phyloP scores from a whole-genome alignment of 192 early-diverging fungal species.

The Geranomyces michiganensis region DNA sequence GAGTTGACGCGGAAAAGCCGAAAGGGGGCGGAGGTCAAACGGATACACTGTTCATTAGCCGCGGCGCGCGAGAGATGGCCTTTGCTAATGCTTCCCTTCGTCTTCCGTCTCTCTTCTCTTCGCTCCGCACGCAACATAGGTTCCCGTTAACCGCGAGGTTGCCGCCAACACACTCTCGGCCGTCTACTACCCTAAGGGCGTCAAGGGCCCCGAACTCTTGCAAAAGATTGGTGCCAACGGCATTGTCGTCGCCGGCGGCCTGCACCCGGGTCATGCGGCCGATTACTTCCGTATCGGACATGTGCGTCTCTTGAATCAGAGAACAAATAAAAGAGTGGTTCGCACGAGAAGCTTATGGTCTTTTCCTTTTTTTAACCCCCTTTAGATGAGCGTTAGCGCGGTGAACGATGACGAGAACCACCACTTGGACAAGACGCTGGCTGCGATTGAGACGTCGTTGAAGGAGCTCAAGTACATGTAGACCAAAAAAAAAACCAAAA shows the following conservation, averaged over 20 bases:
- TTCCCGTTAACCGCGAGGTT: slow-evolving; percentile 41
- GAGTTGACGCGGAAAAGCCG: slow-evolving; percentile 58
- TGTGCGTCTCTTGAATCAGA: slow-evolving; percentile 8
- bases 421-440: slow-evolving; percentile 50
- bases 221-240: slow-evolving; percentile 75
- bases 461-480: slow-evolving; percentile 27
- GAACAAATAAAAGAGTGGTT: too few species aligned
- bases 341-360: not conserved
- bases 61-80: too few species aligned
- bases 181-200: slow-evolving; percentile 81
- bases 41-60: too few species aligned
- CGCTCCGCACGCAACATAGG: not conserved
- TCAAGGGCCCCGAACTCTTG: slow-evolving; percentile 77
- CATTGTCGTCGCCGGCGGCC: slow-evolving; percentile 90
- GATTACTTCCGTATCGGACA: slow-evolving; percentile 94
- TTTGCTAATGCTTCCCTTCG: too few species aligned
- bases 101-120: too few species aligned
- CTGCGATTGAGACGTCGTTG: slow-evolving; percentile 43
- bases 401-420: slow-evolving; percentile 36
- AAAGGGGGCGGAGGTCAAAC: too few species aligned
- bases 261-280: slow-evolving; percentile 75
- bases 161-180: slow-evolving; percentile 57
- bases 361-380: not conserved
- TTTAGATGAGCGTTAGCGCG: slow-evolving; percentile 54
- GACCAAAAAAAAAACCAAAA: too few species aligned